Evolutionary conservation across 1,139 yeast species (phyloP).

Genomic region (Nakaseomyces nivariensis): DNA sequence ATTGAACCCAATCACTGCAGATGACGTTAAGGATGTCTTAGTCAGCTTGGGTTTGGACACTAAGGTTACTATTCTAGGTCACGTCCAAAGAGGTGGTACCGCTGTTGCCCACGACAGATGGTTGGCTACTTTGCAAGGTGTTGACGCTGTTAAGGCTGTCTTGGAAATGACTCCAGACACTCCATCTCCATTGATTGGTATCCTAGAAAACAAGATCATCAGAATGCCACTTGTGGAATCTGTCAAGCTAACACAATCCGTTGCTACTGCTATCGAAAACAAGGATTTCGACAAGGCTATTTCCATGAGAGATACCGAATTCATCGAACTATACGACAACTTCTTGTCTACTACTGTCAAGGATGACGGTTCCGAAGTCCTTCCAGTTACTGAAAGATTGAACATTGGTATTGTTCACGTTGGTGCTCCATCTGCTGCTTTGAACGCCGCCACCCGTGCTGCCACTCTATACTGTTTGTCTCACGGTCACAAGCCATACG

Average conservation of each 20-base stretch:
- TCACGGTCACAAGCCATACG: slow-evolving; percentile 63
- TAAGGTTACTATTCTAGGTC: slow-evolving; percentile 70
- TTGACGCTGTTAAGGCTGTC: slow-evolving; percentile 72
- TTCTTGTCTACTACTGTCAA: slow-evolving; percentile 56
- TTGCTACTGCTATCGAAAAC: slow-evolving; percentile 53
- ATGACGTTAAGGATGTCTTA: slow-evolving; percentile 58
- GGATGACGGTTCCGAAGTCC: slow-evolving; percentile 43
- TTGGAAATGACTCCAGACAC: slow-evolving; percentile 59
- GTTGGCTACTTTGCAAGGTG: slow-evolving; percentile 74
- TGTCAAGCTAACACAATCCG: slow-evolving; percentile 57
- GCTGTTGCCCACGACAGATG: slow-evolving; percentile 74
- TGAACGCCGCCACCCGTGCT: slow-evolving; percentile 69
- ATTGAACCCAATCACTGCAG: slow-evolving; percentile 53
- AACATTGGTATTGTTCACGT: slow-evolving; percentile 65
- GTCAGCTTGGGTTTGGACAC: slow-evolving; percentile 70
- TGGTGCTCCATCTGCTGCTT: slow-evolving; percentile 79
- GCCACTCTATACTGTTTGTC: slow-evolving; percentile 68
- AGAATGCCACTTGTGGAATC: slow-evolving; percentile 65
- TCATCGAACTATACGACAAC: slow-evolving; percentile 55
- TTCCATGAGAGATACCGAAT: slow-evolving; percentile 60
- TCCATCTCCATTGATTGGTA: slow-evolving; percentile 70
- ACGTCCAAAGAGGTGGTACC: slow-evolving; percentile 80
- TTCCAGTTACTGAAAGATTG: slow-evolving; percentile 48
- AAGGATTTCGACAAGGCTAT: slow-evolving; percentile 58
- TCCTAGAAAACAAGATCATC: slow-evolving; percentile 60